These are phyloP conservation scores for Yamadazyma atlantica DNA, from an alignment of 1,139 yeast species.

Conservation along the genomic window DNA sequence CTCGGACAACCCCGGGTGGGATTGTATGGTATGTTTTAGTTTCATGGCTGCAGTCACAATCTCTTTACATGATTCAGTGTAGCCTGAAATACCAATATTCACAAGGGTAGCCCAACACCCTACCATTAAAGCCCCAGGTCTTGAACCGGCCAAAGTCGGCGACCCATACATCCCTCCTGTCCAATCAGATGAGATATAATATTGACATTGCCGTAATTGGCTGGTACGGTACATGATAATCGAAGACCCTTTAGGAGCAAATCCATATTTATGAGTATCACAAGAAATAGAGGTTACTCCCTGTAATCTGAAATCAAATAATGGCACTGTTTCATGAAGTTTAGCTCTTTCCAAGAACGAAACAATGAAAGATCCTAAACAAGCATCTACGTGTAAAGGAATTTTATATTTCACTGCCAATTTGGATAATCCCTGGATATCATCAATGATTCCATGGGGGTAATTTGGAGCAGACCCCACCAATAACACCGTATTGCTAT, in stretches of 20 bases:
- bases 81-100: constrained; percentile 78
- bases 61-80: constrained; percentile 59
- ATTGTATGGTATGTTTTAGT: constrained; percentile 49
- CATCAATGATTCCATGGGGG: constrained; percentile 95
- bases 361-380: constrained; percentile 88
- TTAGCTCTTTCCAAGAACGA: constrained; percentile 73
- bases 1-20: constrained; percentile 41
- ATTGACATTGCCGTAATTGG: constrained; percentile 73
- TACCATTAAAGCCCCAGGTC: constrained; percentile 95
- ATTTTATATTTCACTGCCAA: constrained; percentile 64
- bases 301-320: constrained; percentile 81
- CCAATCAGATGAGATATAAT: constrained; percentile 84
- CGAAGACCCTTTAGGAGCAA: constrained; percentile 96
- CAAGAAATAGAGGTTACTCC: constrained; percentile 98
- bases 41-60: constrained; percentile 67
- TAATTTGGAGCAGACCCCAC: constrained; percentile 96
- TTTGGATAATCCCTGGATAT: constrained; percentile 68
- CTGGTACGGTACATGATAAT: constrained; percentile 81
- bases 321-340: constrained; percentile 46
- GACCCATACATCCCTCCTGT: constrained; percentile 95
- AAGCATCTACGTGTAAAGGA: constrained; percentile 93
- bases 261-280: constrained; percentile 97
- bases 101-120: constrained; percentile 97
- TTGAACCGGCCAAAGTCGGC: constrained; percentile 93
- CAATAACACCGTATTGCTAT: constrained; percentile 74